Evolutionary conservation across 805 yeast genomes (phyloP), one percentile per base, ranked within the genome.

Genomic region (Saccharomyces mikatae): DNA sequence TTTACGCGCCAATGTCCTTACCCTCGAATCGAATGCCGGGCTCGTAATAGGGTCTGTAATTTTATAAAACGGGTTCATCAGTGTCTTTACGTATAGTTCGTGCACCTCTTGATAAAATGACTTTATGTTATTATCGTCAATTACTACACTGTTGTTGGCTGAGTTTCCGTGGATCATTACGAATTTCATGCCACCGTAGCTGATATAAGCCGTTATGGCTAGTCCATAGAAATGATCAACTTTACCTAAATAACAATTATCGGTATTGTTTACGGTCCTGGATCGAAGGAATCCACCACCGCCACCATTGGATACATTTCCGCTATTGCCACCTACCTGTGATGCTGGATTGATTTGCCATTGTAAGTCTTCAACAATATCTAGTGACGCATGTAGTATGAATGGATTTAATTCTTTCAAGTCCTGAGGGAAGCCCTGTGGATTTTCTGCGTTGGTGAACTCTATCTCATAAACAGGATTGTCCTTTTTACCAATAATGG

Each of bases 201-300:
- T 89, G 46, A 92, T 77, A 66, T 83, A 94, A 3, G 92, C 95
- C 53, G 89, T 87, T n/a, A 92, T 81, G 49, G 78, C 74, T 60
- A 83, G 81, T 4, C 94, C 95, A 68, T 91, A 89, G 69, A 89
- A 92, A 41, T 84, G 82, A 71, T 94, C 99, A 21, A 92, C 80
- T 48, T 80, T 80, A 48, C 92, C 91, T 58, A 90, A 72, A 64
- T 87, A 85, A 52, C 70, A 67, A 48, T 68, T 68, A 47, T 66
- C 69, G 21, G 56, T 54, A 30, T 58, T 62, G 29, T 53, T 52
- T 1, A 51, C 51, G 54, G 59, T 63, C 47, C 62, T 60, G 10
- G 69, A 62, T 53, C 70, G 58, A 44, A 67, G 57, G 54, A 68
- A 66, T 2, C 70, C 67, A 11, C 51, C 49, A n/a, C 50, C 26